Base-by-base conservation (phyloP, 225 moss, liverwort and hornwort genomes). In the Marchantia paleacea region DNA sequence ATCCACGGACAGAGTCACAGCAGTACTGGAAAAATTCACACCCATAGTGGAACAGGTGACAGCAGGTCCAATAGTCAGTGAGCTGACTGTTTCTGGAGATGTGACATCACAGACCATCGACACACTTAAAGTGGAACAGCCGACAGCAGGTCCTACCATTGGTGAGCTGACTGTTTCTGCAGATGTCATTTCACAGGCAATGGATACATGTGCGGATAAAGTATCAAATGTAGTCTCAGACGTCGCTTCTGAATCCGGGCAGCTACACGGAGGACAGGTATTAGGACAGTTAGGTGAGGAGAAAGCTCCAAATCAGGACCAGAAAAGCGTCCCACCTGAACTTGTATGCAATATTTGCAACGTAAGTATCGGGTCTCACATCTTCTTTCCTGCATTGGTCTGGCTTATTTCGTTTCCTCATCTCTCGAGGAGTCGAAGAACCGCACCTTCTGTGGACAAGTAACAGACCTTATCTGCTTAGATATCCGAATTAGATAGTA, bases 261-360 rank as follows among this genome's bases (percentile, higher is more conserved):
- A 26, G 52, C 53, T 25, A 15, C 51, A 55, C 25, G 28, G 10
- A 15, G 14, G 28, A 12, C 25, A 28, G 28, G 26, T 26, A 1
- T 11, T 72, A 15, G 14, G 28, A 12, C 25, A 28, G 28, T 3
- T 26, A 8, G 51, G 50, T 12, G 26, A 74, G 26, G 3, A 26
- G 55, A 53, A 25, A 14, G 11, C 53, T 26, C 26, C 54, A 9
- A 28, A 26, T 54, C 55, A 61, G 29, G 58, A 60, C 57, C 25
- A 76, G 39, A 20, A 60, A 28, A 12, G 30, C 19, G 19, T 75
- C 55, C 30, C 15, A 30, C 7, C 57, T 76, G 75, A 60, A 22
- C 18, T 22, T 39, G 31, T 61, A 0, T 76, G 75, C 75, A 58
- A 61, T 61, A 76, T 76, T 11, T 76, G 75, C 30, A 47, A 76